Conservation (phyloP, 139 green algal species). For the Chlorokybus atmophyticus region DNA sequence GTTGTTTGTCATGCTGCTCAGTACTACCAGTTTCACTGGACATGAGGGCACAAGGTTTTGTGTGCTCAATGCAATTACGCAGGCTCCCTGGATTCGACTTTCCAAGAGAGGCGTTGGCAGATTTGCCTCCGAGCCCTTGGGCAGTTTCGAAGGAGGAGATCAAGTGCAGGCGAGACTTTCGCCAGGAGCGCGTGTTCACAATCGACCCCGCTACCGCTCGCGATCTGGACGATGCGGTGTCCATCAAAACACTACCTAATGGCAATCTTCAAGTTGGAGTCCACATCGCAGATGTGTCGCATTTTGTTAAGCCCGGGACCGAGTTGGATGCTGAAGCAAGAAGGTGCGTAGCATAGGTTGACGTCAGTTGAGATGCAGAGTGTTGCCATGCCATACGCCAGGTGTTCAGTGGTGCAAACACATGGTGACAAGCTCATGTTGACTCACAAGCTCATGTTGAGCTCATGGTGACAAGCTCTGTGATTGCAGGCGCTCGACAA, state of each 20-base stretch:
- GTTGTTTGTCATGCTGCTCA: no score
- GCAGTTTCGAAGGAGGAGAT: slow-evolving; percentile 47
- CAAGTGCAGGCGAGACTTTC: slow-evolving; percentile 53
- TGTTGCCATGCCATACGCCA: no score
- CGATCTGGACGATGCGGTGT: slow-evolving; percentile 41
- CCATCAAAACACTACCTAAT: slow-evolving; percentile 13
- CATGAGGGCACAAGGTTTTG: no score
- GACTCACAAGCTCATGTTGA: no score
- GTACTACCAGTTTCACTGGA: no score
- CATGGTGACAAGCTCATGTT: no score
- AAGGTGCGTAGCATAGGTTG: no score
- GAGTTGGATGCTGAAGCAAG: slow-evolving; percentile 62
- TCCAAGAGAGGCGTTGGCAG: neutral
- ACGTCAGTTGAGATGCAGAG: no score
- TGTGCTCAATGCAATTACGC: no score
- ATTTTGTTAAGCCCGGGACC: slow-evolving; percentile 40
- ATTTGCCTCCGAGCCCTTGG: slow-evolving; percentile 44
- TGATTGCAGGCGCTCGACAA: slow-evolving; percentile 23
- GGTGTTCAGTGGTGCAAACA: no score
- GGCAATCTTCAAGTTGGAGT: slow-evolving; percentile 27
- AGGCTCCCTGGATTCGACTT: no score
- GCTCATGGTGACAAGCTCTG: no score
- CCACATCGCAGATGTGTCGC: slow-evolving; percentile 43
- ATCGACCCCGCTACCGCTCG: slow-evolving; percentile 40
- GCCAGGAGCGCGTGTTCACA: slow-evolving; percentile 27